Conservation (phyloP, 805 yeast species). For the Spencermartinsiella europaea region DNA sequence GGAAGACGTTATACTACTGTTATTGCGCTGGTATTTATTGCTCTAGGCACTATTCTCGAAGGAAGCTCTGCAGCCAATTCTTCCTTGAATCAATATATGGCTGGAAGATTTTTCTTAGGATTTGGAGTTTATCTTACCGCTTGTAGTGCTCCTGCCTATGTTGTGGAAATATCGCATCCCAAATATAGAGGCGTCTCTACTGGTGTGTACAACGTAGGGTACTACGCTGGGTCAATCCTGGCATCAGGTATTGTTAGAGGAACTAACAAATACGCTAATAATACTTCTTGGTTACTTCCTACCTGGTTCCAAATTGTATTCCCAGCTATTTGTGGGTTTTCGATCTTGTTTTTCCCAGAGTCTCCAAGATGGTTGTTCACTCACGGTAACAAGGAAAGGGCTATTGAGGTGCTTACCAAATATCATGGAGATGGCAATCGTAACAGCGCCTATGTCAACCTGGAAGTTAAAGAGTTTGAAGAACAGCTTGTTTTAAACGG, state of each 20-base stretch:
- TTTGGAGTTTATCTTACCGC: constrained; percentile 16
- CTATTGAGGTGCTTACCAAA: constrained; percentile 12
- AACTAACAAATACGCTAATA: neutral
- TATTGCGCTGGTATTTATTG: constrained; percentile 10
- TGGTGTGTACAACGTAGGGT: constrained; percentile 10
- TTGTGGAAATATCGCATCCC: constrained; percentile 20
- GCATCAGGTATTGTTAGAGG: constrained; percentile 9
- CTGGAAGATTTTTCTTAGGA: constrained; percentile 20
- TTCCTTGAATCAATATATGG: constrained; percentile 12
- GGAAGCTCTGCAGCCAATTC: constrained; percentile 4
- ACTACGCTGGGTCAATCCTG: constrained; percentile 32
- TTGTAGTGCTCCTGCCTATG: constrained; percentile 17
- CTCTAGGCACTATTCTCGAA: too few species aligned
- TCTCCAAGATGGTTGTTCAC: constrained; percentile 22
- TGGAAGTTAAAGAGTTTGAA: constrained; percentile 18
- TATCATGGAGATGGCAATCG: constrained; percentile 20
- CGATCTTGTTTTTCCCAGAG: constrained; percentile 29
- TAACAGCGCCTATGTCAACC: constrained; percentile 11
- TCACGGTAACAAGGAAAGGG: constrained; percentile 17
- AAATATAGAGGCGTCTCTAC: constrained; percentile 11
- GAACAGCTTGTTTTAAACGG: constrained; percentile 16
- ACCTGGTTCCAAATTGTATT: constrained; percentile 28
- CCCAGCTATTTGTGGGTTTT: constrained; percentile 33
- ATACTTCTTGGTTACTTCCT: constrained; percentile 32
- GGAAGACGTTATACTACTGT: too few species aligned